These are phyloP conservation scores for Chamaecrista fasciculata DNA, from an alignment of 306 rosid genomes.

Conservation along the genomic window DNA sequence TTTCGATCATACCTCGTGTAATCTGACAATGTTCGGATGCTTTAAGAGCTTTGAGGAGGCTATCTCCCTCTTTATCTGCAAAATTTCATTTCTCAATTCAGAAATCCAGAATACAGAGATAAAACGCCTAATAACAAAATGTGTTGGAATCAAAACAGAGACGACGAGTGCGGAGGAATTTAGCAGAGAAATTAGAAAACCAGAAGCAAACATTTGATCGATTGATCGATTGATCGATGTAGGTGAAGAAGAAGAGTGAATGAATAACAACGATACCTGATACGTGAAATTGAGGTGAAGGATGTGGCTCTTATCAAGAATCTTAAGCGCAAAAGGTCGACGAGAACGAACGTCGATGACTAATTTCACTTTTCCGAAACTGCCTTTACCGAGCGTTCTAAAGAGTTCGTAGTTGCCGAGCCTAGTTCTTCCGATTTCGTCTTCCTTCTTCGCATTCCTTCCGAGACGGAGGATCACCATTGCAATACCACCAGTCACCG, in stretches of 20 bases:
- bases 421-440: conserved; percentile 43
- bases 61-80: conserved; percentile 90
- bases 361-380: conserved; percentile 78
- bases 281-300: conserved; percentile 55
- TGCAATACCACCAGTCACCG: too few species aligned
- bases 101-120: neutral
- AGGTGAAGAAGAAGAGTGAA: neutral
- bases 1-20: conserved; percentile 62
- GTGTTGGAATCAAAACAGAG: neutral
- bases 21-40: conserved; percentile 79
- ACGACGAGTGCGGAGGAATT: neutral
- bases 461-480: conserved; percentile 37
- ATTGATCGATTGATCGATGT: too few species aligned
- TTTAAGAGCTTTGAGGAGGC: conserved; percentile 70
- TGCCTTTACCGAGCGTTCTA: conserved; percentile 68
- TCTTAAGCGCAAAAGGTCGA: conserved; percentile 64
- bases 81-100: neutral
- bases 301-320: conserved; percentile 63
- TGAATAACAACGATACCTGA: conserved; percentile 43
- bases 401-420: conserved; percentile 75
- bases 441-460: conserved; percentile 3
- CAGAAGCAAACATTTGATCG: neutral
- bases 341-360: conserved; percentile 51
- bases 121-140: neutral
- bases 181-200: neutral